These are phyloP conservation scores for Brassica napus DNA, from an alignment of 345 rosid genomes.

Conservation along the genomic window DNA sequence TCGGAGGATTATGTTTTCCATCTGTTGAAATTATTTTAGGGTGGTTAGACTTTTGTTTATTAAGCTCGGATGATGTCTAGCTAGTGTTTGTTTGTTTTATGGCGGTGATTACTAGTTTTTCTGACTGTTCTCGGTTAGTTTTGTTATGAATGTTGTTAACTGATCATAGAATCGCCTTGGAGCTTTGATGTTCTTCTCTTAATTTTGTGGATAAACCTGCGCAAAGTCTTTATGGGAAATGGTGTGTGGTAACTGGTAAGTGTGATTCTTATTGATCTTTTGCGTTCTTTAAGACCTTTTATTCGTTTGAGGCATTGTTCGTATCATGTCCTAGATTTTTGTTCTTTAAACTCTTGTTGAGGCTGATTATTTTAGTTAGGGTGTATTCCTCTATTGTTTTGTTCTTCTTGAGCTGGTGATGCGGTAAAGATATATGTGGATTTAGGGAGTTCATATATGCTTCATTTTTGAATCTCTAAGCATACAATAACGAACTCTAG, in stretches of 20 bases:
- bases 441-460: not conserved
- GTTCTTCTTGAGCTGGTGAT: not conserved
- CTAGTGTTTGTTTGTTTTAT: slow-evolving; percentile 24
- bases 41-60: not conserved
- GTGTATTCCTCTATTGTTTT: not conserved
- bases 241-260: slow-evolving; percentile 27
- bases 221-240: not conserved
- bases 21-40: not conserved
- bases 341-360: not conserved
- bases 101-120: slow-evolving; percentile 4
- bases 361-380: not conserved
- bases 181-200: slow-evolving; percentile 10
- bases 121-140: slow-evolving; percentile 17
- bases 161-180: slow-evolving; percentile 25
- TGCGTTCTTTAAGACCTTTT: not conserved
- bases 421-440: not conserved
- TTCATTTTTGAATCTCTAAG: not conserved
- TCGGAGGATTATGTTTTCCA: slow-evolving; percentile 20
- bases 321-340: not conserved
- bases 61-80: slow-evolving; percentile 13
- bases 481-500: not conserved
- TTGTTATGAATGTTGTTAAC: slow-evolving; percentile 21
- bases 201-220: not conserved
- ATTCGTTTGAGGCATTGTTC: not conserved
- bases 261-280: not conserved